Evolutionary conservation across 768 basidiomycete genomes (phyloP).

Genomic region (Pulveroboletus sp.): DNA sequence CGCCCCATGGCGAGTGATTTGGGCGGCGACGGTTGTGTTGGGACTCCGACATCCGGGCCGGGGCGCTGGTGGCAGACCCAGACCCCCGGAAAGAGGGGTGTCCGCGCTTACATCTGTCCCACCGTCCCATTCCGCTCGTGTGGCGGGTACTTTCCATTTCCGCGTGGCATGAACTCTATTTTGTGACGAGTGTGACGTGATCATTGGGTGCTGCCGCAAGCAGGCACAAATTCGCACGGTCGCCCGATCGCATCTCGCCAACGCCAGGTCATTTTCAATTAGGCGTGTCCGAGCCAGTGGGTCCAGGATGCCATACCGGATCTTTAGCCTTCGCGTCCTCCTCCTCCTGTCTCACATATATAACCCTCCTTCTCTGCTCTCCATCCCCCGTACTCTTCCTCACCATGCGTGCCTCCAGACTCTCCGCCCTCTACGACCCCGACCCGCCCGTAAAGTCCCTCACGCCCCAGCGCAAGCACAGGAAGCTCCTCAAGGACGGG

Average conservation of each 20-base stretch:
- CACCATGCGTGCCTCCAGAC: conserved; percentile 25
- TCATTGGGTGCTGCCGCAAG: conserved; percentile 1
- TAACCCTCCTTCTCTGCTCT: conserved; percentile 21
- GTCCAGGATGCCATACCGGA: conserved; percentile 36
- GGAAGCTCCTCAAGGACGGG: conserved; percentile 82
- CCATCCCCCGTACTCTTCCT: conserved; percentile 6
- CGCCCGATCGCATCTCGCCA: conserved; percentile 29
- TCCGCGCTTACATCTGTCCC: conserved; percentile 24
- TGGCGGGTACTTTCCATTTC: conserved; percentile 49
- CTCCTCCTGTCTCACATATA: conserved; percentile 30
- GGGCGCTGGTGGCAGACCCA: conserved; percentile 9
- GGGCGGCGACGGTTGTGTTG: conserved; percentile 5
- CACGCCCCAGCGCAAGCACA: conserved; percentile 77
- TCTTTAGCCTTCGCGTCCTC: conserved; percentile 38
- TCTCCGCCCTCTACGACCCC: conserved; percentile 17
- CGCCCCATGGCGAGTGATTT: background rate
- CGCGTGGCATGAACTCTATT: conserved; percentile 27
- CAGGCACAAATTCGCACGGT: conserved; percentile 17
- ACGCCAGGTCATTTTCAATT: conserved; percentile 31
- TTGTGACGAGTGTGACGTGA: conserved; percentile 17
- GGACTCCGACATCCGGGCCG: conserved; percentile 5
- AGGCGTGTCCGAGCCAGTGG: conserved; percentile 25
- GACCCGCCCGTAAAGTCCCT: conserved; percentile 22
- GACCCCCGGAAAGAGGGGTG: background rate
- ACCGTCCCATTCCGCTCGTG: conserved; percentile 38